Evolutionary conservation across 257 asterid genomes (phyloP), one percentile per base, ranked within the genome.

Genomic region (Solanum habrochaites): DNA sequence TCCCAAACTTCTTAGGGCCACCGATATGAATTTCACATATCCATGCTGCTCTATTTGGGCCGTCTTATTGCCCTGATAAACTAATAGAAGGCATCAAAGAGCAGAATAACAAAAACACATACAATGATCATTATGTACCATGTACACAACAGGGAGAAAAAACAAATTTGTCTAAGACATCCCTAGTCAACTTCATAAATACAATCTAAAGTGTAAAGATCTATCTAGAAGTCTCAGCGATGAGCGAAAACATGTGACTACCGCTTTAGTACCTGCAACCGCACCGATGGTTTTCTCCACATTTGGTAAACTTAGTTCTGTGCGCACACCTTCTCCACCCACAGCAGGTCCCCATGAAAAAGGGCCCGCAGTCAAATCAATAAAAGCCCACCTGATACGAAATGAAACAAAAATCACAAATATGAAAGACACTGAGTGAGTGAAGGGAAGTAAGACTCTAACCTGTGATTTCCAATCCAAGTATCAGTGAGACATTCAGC

Each of bases 341-440:
- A 97, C 99, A 32, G 98, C 96, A 91, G 99, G 98, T 40, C 99
- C 99, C 99, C 99, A 97, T 25, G 98, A 90, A 88, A 97, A 97
- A 91, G 99, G 98, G 64, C 99, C 99, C 2, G 99, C 99, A 85
- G 95, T 92, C 93, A 97, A 93, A 92, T 97, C 99, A 39, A 96
- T 90, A 86, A 97, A 95, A 11, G 99, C 99, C 99, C 99, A 97
- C 95, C 99, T 97, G 90, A 89, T 87, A 91, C 60, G 88, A 45
- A 87, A 75, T 87, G 32, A 74, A 71, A 45, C 56, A 67, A 80
- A 73, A 83, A 43, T 74, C 49, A 70, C 29, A 71, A 72, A 8
- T 72, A 77, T 70, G 87, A 32, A 45, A 43, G 82, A 35, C 39
- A 21, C 11, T 32, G 69, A 35, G 18, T 70, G 69, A 35, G 18